Conservation (phyloP, 768 basidiomycete genomes). For the Kwoniella heveanensis region DNA sequence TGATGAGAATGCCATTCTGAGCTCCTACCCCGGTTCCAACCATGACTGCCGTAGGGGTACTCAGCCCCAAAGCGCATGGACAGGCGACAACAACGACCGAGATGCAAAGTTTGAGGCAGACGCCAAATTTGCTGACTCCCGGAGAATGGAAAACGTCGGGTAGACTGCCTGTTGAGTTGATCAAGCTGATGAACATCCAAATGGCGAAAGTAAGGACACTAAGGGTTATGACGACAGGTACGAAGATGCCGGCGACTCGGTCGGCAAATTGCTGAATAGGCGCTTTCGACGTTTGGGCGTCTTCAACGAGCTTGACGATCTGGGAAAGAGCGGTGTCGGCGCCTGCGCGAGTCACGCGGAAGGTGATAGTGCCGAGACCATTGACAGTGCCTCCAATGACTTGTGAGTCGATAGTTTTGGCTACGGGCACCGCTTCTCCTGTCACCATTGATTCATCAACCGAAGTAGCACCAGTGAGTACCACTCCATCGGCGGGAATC, state of each 20-base stretch:
- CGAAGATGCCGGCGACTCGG: constrained; percentile 89
- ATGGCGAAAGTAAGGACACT: constrained; percentile 75
- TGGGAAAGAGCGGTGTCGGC: constrained; percentile 94
- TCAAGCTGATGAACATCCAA: constrained; percentile 76
- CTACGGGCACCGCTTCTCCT: constrained; percentile 85
- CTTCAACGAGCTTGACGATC: constrained; percentile 94
- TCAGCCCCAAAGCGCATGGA: constrained; percentile 93
- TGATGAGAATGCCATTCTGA: constrained; percentile 95
- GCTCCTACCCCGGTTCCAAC: constrained; percentile 98
- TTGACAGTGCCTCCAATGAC: constrained; percentile 98
- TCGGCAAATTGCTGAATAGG: constrained; percentile 98
- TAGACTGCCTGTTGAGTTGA: constrained; percentile 59
- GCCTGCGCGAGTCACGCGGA: constrained; percentile 91
- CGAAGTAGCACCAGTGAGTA: constrained; percentile 79
- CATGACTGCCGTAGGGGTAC: constrained; percentile 98
- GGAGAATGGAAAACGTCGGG: constrained; percentile 82
- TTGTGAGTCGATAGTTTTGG: constrained; percentile 77
- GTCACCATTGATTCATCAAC: constrained; percentile 99
- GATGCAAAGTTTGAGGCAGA: constrained; percentile 95
- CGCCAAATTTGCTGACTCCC: constrained; percentile 78
- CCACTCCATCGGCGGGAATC: constrained; percentile 91
- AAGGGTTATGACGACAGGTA: constrained; percentile 84
- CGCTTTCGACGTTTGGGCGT: constrained; percentile 96
- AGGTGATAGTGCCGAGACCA: constrained; percentile 93
- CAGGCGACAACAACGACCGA: constrained; percentile 97